phyloP scores from a whole-genome alignment of 2,329 filamentous ascomycete genomes.

The Nigrospora sphaerica region DNA sequence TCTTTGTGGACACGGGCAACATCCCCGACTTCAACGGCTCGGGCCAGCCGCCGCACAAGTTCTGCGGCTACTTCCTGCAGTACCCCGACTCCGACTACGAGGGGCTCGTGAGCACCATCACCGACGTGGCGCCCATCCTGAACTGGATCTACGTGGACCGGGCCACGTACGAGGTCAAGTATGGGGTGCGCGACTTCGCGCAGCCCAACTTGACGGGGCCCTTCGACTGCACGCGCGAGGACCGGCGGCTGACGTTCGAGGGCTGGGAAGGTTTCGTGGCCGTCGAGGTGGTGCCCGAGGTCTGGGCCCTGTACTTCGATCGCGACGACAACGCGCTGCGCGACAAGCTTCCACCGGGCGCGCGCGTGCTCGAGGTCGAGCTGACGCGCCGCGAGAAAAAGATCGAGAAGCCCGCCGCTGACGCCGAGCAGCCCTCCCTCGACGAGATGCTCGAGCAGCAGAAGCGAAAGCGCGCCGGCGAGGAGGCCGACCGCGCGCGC shows the following conservation, averaged over 20 bases:
- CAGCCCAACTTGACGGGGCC: slow-evolving; percentile 37
- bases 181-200: slow-evolving; percentile 33
- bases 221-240: slow-evolving; percentile 45
- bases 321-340: slow-evolving; percentile 35
- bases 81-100: slow-evolving; percentile 44
- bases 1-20: slow-evolving; percentile 2
- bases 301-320: slow-evolving; percentile 43
- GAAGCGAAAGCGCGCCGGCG: slow-evolving; percentile 13
- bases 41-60: slow-evolving; percentile 14
- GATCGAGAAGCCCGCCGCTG: slow-evolving; percentile 24
- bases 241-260: slow-evolving; percentile 40
- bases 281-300: slow-evolving; percentile 32
- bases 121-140: slow-evolving; percentile 39
- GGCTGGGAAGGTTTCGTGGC: slow-evolving; percentile 44
- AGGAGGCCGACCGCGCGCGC: slow-evolving; percentile 6
- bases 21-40: slow-evolving; percentile 1
- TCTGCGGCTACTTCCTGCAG: slow-evolving; percentile 49
- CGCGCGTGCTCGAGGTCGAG: slow-evolving; percentile 47
- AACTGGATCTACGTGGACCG: slow-evolving; percentile 44
- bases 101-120: slow-evolving; percentile 41
- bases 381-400: slow-evolving; percentile 44
- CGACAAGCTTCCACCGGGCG: slow-evolving; percentile 37
- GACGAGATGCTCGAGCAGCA: slow-evolving; percentile 21
- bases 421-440: slow-evolving; percentile 15
- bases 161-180: slow-evolving; percentile 37